Conservation (phyloP, 2,329 filamentous ascomycete species). For the Alternaria incomplexa region DNA sequence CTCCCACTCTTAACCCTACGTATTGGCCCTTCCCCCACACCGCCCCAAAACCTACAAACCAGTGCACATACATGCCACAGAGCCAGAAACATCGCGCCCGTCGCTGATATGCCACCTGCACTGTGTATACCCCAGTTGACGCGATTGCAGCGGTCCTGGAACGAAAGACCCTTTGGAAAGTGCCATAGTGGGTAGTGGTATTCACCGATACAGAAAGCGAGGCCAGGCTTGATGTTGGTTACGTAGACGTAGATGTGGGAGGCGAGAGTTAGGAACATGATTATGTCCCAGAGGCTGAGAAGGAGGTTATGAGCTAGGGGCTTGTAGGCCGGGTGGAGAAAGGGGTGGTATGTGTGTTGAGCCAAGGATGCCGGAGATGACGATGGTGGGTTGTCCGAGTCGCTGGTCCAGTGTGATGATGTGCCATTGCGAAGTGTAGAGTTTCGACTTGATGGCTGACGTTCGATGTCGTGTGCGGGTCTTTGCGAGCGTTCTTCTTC, state of each 20-base stretch:
- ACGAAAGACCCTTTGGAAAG: background rate
- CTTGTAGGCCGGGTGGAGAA: background rate
- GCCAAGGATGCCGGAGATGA: background rate
- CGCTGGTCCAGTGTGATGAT: background rate
- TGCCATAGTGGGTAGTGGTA: background rate
- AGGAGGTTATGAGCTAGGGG: background rate
- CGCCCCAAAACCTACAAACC: background rate
- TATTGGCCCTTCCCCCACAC: background rate
- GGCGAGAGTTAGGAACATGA: background rate
- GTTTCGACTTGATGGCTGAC: background rate
- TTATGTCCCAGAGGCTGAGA: background rate
- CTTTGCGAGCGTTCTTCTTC: background rate
- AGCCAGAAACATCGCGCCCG: background rate
- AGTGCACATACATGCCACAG: background rate
- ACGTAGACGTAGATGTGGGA: background rate
- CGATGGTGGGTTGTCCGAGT: background rate
- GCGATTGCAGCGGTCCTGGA: conserved; percentile 1
- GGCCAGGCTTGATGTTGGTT: background rate
- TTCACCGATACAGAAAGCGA: background rate
- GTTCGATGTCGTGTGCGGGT: background rate
- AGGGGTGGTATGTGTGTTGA: background rate
- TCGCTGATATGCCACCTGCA: conserved; percentile 3
- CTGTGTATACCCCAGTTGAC: conserved; percentile 1
- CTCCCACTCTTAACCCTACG: background rate
- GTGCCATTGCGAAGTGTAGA: background rate